These are phyloP conservation scores for Prosopis cineraria DNA, from an alignment of 306 rosid species.

Conservation along the genomic window DNA sequence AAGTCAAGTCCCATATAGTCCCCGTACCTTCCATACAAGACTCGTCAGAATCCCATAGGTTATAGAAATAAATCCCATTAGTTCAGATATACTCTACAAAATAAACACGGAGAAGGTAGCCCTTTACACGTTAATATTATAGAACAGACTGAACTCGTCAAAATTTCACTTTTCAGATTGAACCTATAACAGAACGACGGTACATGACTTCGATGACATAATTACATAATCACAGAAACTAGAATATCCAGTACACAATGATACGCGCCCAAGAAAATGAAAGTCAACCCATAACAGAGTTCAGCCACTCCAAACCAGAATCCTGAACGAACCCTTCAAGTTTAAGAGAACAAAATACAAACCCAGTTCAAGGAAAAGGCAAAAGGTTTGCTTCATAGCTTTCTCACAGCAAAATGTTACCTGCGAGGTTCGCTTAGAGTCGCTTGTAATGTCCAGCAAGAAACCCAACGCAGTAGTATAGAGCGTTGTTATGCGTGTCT, in stretches of 20 bases:
- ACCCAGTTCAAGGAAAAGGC: slow-evolving; percentile 27
- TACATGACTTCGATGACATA: background rate
- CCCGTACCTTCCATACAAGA: background rate
- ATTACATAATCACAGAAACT: slow-evolving; percentile 21
- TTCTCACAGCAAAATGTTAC: slow-evolving; percentile 26
- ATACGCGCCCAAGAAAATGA: slow-evolving; percentile 2
- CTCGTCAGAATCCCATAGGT: background rate
- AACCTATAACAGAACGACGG: background rate
- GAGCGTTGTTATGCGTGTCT: slow-evolving; percentile 43
- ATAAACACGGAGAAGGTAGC: background rate
- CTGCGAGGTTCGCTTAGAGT: slow-evolving; percentile 34
- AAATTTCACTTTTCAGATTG: background rate
- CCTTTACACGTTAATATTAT: background rate
- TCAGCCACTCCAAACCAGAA: slow-evolving; percentile 25
- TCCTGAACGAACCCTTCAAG: slow-evolving; percentile 14
- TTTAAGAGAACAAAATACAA: background rate
- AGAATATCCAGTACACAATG: background rate
- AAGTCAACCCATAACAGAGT: slow-evolving; percentile 5
- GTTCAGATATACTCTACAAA: slow-evolving; percentile 1
- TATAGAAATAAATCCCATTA: background rate
- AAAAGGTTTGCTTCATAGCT: slow-evolving; percentile 26
- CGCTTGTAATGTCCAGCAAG: slow-evolving; percentile 15
- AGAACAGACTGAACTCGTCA: background rate
- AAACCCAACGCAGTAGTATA: slow-evolving; percentile 12
- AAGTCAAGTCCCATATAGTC: background rate